Evolutionary conservation across 805 yeast genomes (phyloP).

Genomic region (Phaffomyces antillensis): DNA sequence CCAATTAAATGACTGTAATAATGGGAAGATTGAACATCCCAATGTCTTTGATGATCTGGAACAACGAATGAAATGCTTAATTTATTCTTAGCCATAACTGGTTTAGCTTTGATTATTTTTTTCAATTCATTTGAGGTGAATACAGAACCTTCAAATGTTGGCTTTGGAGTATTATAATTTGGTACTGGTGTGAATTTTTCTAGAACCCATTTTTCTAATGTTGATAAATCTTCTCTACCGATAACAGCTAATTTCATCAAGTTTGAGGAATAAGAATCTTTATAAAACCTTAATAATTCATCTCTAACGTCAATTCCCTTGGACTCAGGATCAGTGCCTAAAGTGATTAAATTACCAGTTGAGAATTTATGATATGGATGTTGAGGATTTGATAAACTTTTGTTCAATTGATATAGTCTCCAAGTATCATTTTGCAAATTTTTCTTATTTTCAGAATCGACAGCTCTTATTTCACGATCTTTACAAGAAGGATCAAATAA

Average conservation of each 20-base stretch:
- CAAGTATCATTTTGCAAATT: constrained; percentile 84
- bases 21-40: constrained; percentile 63
- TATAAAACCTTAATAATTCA: constrained; percentile 70
- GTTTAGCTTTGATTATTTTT: constrained; percentile 58
- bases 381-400: constrained; percentile 56
- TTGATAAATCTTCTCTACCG: constrained; percentile 73
- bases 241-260: constrained; percentile 81
- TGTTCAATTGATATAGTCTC: constrained; percentile 83
- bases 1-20: constrained; percentile 81
- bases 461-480: constrained; percentile 90
- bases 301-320: constrained; percentile 71
- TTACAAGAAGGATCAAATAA: constrained; percentile 67
- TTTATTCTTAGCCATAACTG: constrained; percentile 73
- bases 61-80: constrained; percentile 63
- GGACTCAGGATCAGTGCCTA: constrained; percentile 55
- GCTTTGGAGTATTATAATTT: constrained; percentile 31
- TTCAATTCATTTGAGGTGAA: constrained; percentile 42
- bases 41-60: constrained; percentile 66
- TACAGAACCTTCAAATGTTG: constrained; percentile 39
- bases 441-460: constrained; percentile 92
- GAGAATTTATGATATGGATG: constrained; percentile 88
- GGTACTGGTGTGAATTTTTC: constrained; percentile 58
- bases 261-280: constrained; percentile 70
- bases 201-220: constrained; percentile 63
- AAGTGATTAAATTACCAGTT: constrained; percentile 79